Evolutionary conservation across 176 grass and related monocot genomes (phyloP), one percentile per base, ranked within the genome.

Genomic region (Musa itinerans): DNA sequence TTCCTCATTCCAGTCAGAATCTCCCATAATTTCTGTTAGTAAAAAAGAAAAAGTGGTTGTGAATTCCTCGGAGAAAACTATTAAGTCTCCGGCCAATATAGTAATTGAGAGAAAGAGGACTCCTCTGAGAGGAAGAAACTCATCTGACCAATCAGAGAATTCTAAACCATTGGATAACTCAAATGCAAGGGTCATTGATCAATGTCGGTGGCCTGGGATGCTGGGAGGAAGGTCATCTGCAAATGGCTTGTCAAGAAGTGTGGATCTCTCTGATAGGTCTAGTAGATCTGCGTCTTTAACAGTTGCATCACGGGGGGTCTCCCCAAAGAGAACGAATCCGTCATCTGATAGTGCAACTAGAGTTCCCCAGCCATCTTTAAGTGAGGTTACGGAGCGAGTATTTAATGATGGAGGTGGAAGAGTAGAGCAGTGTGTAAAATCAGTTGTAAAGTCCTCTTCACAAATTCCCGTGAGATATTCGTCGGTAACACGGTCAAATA

Each of bases 151-250:
- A 71, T 84, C 75, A 17, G 88, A 93, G 53, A 93, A 93, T 34
- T 73, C 49, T 53, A 59, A 51, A 27, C 78, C 69, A 26, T 17
- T 65, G 2, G 78, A 80, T 53, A 73, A 64, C 77, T 70, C 86
- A 16, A 87, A 90, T 82, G 77, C 84, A 12, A 94, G 82, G 78
- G 81, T 89, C 53, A 99, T 91, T 29, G 95, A 99, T 76, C 90
- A 99, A 58, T 88, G 91, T 69, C 85, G 95, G 67, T 99, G 90
- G 95, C 95, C 95, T 76, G 85, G 85, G 57, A 99, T 99, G 90
- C 84, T 78, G 79, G 84, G 86, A 51, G 86, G 90, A 25, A 91
- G 76, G 73, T 75, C 76, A n/a, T 73, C 83, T 64, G 50, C 76
- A 16, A 87, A 79, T 76, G 54, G 49, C 61, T 80, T 82, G 63